phyloP scores from a whole-genome alignment of 2,329 filamentous ascomycete genomes.

The Colletotrichum sublineola region DNA sequence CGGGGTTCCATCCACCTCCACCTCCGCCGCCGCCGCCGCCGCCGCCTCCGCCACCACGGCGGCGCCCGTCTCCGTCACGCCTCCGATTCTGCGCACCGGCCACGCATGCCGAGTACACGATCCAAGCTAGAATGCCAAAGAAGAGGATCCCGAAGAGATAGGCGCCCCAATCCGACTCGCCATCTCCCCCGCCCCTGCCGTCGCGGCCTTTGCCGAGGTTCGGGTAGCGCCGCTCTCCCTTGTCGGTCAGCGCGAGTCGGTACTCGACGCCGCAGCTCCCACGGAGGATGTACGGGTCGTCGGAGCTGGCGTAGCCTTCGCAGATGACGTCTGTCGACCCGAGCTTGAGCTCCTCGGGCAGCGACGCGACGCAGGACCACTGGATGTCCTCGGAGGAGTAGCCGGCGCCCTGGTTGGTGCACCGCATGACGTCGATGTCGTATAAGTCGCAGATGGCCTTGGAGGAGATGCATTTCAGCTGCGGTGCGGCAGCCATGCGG shows the following conservation, averaged over 20 bases:
- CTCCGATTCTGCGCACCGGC: constrained; percentile 40
- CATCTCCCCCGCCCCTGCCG: constrained; percentile 51
- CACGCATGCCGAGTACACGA: constrained; percentile 69
- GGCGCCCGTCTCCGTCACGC: constrained; percentile 52
- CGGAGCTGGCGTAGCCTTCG: constrained; percentile 83
- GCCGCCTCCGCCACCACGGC: constrained; percentile 52
- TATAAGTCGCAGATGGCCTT: constrained; percentile 76
- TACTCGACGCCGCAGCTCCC: constrained; percentile 97
- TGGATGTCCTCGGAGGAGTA: constrained; percentile 87
- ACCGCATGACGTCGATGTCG: constrained; percentile 86
- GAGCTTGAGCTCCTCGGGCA: constrained; percentile 75
- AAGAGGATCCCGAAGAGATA: constrained; percentile 74
- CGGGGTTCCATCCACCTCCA: constrained; percentile 56
- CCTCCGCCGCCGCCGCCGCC: constrained; percentile 59
- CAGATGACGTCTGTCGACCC: constrained; percentile 92
- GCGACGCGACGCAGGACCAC: constrained; percentile 83
- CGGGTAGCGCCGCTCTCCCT: constrained; percentile 80
- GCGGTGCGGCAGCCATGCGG: constrained; percentile 80
- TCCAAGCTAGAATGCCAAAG: constrained; percentile 69
- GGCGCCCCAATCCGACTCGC: constrained; percentile 51
- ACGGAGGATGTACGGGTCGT: constrained; percentile 89
- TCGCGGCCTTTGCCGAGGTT: constrained; percentile 58
- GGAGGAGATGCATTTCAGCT: constrained; percentile 82
- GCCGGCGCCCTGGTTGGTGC: constrained; percentile 84
- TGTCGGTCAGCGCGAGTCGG: constrained; percentile 80